These are phyloP conservation scores for Magnaporthiopsis incrustans DNA, from an alignment of 2,329 filamentous ascomycete genomes.

Conservation along the genomic window DNA sequence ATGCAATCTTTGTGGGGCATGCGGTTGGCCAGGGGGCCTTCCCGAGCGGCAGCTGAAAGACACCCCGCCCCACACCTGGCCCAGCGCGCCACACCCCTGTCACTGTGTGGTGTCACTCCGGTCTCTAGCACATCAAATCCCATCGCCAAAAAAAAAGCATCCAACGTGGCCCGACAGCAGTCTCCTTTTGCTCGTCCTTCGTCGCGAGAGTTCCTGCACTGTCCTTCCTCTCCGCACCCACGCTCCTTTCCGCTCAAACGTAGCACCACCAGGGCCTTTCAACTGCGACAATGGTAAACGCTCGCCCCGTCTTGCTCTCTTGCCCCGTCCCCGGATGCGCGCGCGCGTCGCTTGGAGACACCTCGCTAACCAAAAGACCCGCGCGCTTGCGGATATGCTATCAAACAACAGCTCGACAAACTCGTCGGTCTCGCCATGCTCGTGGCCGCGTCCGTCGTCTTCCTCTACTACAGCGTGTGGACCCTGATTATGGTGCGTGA, in stretches of 20 bases:
- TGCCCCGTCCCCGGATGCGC: neutral
- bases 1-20: neutral
- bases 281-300: conserved; percentile 1
- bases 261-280: neutral
- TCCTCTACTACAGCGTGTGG: conserved; percentile 93
- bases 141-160: neutral
- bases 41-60: neutral
- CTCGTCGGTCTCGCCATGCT: conserved; percentile 61
- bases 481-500: conserved; percentile 82
- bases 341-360: neutral
- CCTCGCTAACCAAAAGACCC: conserved; percentile 8
- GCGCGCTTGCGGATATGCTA: too few species aligned
- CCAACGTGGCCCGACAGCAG: neutral
- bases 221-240: neutral
- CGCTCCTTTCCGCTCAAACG: neutral
- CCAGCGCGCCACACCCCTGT: neutral
- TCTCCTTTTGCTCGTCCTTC: neutral
- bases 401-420: conserved; percentile 70
- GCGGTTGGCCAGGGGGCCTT: neutral
- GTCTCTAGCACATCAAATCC: neutral
- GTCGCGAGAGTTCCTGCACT: neutral
- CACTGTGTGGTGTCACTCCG: neutral
- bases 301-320: neutral
- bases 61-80: neutral
- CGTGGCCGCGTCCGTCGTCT: conserved; percentile 55